Evolutionary conservation across 2,329 filamentous ascomycete species (phyloP).

Genomic region (Pyricularia pennisetigena): DNA sequence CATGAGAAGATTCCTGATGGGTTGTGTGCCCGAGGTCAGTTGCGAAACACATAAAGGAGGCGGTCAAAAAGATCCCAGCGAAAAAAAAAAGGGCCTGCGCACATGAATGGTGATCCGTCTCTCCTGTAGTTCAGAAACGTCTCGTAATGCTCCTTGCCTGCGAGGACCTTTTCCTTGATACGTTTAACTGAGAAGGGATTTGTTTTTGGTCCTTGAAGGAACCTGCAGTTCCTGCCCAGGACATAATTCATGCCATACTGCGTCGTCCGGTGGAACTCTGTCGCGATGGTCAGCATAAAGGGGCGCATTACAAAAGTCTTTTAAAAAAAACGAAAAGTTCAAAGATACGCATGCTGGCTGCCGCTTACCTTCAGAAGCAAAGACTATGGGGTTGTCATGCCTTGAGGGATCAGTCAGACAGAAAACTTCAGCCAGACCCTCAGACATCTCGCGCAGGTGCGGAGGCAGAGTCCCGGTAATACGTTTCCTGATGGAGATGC

Average conservation of each 20-base stretch:
- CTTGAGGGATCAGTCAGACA: conserved; percentile 67
- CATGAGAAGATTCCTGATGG: conserved; percentile 53
- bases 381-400: conserved; percentile 66
- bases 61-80: not conserved
- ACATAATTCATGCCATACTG: conserved; percentile 67
- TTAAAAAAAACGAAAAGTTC: not conserved
- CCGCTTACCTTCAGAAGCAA: conserved; percentile 58
- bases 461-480: conserved; percentile 58
- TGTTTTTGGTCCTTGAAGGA: conserved; percentile 66
- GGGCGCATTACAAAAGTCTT: not conserved
- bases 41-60: not conserved
- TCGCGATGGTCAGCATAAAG: not conserved
- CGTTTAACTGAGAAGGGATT: conserved; percentile 52
- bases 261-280: conserved; percentile 65
- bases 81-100: not conserved
- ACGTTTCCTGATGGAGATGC: conserved; percentile 54
- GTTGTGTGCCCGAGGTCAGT: not conserved
- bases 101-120: conserved; percentile 67
- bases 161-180: conserved; percentile 48
- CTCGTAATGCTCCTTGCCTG: conserved; percentile 62
- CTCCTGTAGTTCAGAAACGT: conserved; percentile 68
- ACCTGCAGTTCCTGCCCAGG: conserved; percentile 68
- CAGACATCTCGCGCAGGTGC: conserved; percentile 57
- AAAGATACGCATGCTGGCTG: not conserved
- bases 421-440: conserved; percentile 68